Evolutionary conservation across 2,329 filamentous ascomycete genomes (phyloP).

Genomic region (Pseudocercospora macadamiae): DNA sequence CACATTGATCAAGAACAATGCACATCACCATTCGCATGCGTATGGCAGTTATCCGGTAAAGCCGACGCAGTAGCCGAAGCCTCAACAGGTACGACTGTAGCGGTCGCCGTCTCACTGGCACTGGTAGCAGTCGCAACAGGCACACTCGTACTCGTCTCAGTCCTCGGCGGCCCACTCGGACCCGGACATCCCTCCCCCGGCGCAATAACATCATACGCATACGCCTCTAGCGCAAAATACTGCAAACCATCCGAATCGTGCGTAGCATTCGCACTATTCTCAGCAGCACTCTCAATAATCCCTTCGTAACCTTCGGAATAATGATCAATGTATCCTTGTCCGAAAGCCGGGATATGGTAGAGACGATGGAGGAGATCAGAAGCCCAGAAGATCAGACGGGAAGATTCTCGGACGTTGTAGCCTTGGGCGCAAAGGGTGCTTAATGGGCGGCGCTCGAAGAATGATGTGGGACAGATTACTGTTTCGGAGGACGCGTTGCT

Average conservation of each 20-base stretch:
- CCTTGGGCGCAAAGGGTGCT: conserved; percentile 64
- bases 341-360: conserved; percentile 64
- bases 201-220: conserved; percentile 66
- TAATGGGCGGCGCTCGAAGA: conserved; percentile 59
- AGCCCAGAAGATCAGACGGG: conserved; percentile 66
- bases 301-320: conserved; percentile 62
- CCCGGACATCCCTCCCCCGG: conserved; percentile 66
- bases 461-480: conserved; percentile 69
- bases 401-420: conserved; percentile 61
- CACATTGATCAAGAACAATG: conserved; percentile 23
- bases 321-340: conserved; percentile 64
- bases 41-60: conserved; percentile 53
- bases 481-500: conserved; percentile 67
- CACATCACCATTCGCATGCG: conserved; percentile 31
- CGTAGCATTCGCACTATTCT: conserved; percentile 53
- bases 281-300: conserved; percentile 56
- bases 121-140: conserved; percentile 19
- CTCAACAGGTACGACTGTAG: not conserved
- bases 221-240: conserved; percentile 70
- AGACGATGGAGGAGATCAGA: conserved; percentile 69
- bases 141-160: conserved; percentile 16
- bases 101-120: conserved; percentile 10
- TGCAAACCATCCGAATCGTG: conserved; percentile 66
- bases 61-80: conserved; percentile 68
- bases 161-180: conserved; percentile 21